phyloP scores from a whole-genome alignment of 23 red algal species.

The Pyropia haitanensis region DNA sequence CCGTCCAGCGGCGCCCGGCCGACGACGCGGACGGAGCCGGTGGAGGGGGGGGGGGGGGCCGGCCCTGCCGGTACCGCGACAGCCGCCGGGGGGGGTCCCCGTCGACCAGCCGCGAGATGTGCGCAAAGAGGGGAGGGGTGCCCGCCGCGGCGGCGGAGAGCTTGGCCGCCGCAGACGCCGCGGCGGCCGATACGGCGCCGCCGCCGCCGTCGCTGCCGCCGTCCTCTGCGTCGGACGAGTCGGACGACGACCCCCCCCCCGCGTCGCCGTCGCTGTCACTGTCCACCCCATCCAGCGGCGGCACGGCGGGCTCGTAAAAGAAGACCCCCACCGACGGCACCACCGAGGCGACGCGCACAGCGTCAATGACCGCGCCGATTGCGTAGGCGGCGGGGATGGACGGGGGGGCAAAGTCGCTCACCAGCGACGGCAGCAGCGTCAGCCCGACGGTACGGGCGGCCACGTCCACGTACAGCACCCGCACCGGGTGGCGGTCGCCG shows the following conservation, averaged over 20 bases:
- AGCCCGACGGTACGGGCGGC: constrained; percentile 24
- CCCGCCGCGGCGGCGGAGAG: neutral
- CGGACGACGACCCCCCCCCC: neutral
- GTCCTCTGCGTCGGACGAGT: neutral
- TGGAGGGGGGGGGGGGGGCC: constrained; percentile 8
- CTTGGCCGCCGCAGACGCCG: neutral
- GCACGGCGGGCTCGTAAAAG: neutral
- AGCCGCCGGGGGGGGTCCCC: constrained; percentile 22
- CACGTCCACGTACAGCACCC: constrained; percentile 58
- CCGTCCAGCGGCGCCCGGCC: constrained; percentile 21
- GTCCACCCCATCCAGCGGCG: neutral
- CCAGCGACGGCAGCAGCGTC: constrained; percentile 32
- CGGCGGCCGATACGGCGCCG: neutral
- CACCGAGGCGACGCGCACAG: constrained; percentile 16
- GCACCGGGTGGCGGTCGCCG: constrained; percentile 10
- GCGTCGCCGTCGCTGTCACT: neutral
- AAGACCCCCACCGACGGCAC: constrained; percentile 35
- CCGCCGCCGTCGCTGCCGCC: neutral
- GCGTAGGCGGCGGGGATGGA: constrained; percentile 16
- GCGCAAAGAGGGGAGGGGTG: constrained; percentile 33
- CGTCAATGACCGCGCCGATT: constrained; percentile 22
- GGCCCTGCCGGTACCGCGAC: constrained; percentile 22
- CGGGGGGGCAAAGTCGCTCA: constrained; percentile 7
- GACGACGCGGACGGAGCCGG: constrained; percentile 30
- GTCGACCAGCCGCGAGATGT: constrained; percentile 41